Percentiles rank a stretch among this genome's conserved stretches.
These are phyloP conservation scores for Rubus parviflorus DNA, from an alignment of 306 rosid genomes.

Conservation along the genomic window DNA sequence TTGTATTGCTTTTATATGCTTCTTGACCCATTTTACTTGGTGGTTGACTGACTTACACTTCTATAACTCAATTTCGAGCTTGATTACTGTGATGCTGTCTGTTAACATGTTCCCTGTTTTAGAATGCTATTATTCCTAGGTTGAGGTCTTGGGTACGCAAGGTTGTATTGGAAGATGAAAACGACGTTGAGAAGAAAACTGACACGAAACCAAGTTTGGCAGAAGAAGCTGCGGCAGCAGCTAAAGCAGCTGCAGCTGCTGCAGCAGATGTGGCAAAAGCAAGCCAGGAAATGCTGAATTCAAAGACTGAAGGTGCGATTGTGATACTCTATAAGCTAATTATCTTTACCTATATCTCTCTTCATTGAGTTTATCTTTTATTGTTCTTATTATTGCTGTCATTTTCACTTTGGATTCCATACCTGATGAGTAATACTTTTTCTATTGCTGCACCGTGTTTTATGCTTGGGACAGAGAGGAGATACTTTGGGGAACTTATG, in stretches of 20 bases:
- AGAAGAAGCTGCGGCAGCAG: conserved; percentile 86
- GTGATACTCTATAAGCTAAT: background rate
- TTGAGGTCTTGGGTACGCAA: conserved; percentile 91
- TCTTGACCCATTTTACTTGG: background rate
- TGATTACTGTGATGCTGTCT: conserved; percentile 14
- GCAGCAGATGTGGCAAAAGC: conserved; percentile 91
- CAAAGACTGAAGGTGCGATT: conserved; percentile 73
- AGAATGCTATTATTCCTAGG: conserved; percentile 84
- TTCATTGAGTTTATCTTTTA: conserved; percentile 7
- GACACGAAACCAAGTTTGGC: conserved; percentile 58
- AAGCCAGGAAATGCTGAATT: conserved; percentile 72
- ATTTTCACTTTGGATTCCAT: background rate
- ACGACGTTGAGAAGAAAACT: conserved; percentile 41
- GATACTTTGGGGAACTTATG: conserved; percentile 52
- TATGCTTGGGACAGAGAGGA: conserved; percentile 56
- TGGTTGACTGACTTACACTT: conserved; percentile 19
- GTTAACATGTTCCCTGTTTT: conserved; percentile 34
- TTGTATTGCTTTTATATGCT: conserved; percentile 26
- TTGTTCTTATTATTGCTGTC: conserved; percentile 5
- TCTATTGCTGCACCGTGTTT: conserved; percentile 26
- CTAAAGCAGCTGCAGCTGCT: conserved; percentile 96
- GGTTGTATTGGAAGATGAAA: conserved; percentile 63
- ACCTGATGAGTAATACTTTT: background rate
- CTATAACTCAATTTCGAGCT: conserved; percentile 17
- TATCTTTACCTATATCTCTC: conserved; percentile 12